Evolutionary conservation across 805 yeast genomes (phyloP), one percentile per base, ranked within the genome.

Genomic region (Blastobotrys muscicola): DNA sequence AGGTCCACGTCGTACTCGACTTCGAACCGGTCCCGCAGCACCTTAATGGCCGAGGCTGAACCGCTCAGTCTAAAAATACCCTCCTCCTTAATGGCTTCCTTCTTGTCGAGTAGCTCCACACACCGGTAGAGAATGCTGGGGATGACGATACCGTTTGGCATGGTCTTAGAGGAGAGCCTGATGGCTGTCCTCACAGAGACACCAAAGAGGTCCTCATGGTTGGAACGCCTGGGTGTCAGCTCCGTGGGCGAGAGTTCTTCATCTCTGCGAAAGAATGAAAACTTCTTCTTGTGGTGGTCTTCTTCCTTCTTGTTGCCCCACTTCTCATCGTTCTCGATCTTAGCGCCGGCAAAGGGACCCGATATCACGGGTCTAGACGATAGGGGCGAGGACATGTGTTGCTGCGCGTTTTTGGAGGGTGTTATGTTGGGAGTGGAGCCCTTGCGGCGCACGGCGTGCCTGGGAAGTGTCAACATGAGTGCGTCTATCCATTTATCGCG

Each of bases 1-100:
- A 89, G 67, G 55, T 85, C 86, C 37, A 84, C 67, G 58, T 89
- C 96, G 45, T 74, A 72, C 4, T 72, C 69, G 9, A 59, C 68
- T 57, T 87, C 85, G 66, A 83, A 90, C 38, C 65, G 69, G 38
- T 76, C 84, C 54, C 80, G 84, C 46, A 85, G 69, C 34, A 69
- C 74, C 50, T 80, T 76, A 33, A 85, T 85, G 42, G 81, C 71
- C 1, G 86, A 73, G 44, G 87, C 82, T 32, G 94, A 85, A 3
- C 97, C 97, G 62, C 89, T 85, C 45, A 87, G 67, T 48, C 98
- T 71, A 67, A 92, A 92, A 2, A 90, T 75, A 8, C 98, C 98
- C 56, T 87, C 95, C 60, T 85, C 92, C 48, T 74, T 74, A n/a
- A 80, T 68, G 0, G 94, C 95, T 15, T 80, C 77, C 20, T 79